Evolutionary conservation across 2,329 filamentous ascomycete species (phyloP), one percentile per base, ranked within the genome.

Genomic region (Neonectria hederae): DNA sequence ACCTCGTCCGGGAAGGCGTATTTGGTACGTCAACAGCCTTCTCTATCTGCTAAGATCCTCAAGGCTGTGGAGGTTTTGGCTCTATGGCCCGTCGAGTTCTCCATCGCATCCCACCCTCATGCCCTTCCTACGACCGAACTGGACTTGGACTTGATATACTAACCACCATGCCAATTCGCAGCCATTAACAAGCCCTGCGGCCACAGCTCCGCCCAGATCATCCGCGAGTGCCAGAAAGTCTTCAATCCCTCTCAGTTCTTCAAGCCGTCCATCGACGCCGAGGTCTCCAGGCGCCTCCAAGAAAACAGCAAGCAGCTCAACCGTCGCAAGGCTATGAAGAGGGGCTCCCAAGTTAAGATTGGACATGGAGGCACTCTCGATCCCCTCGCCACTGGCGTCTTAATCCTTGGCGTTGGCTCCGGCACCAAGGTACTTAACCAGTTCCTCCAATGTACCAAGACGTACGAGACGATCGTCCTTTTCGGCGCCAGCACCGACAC

Each of bases 311-410:
- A 83, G 62, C 87, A 91, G 76, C 85, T 85, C 70, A 84, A 85
- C 70, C 86, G 90, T 65, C 86, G 89, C 65, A 81, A 82, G 67
- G 81, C 80, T 51, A 83, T 85, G 67, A 87, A 88, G 77, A 85
- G 85, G 71, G 83, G 86, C 1, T 77, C 90, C 5, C 88, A 92
- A 66, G 90, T 98, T 71, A 99, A 98, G 83, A 92, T 98, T 75
- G 96, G 96, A 35, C 96, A 99, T 81, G 96, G 96, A 65, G 96
- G 96, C 46, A 99, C 96, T 2, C 86, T 99, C 19, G 96, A 99
- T 76, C 96, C 96, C 26, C 86, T 97, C 73, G 96, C 96, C 9
- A 97, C 94, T 1, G 96, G 96, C 49, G 92, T 99, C 24, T 86
- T 99, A 54, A 94, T 98, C 67, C 84, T 96, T 7, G 96, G 95